Conservation (phyloP, 768 basidiomycete genomes). For the Hericium alpestre region DNA sequence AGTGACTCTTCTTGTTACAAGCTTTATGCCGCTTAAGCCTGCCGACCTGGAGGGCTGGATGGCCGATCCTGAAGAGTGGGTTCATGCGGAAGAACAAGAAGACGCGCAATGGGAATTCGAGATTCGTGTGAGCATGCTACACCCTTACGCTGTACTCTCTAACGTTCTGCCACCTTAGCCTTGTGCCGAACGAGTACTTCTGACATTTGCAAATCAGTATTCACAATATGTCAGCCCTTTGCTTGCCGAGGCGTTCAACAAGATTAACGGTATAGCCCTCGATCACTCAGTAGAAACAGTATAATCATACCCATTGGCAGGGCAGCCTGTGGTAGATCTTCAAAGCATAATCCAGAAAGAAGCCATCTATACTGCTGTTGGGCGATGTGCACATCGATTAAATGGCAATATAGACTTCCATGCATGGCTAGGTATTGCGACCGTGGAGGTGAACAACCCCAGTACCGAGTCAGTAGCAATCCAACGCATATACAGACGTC, state of each 20-base stretch:
- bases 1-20: slow-evolving; percentile 65
- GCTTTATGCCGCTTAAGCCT: slow-evolving; percentile 77
- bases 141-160: not conserved
- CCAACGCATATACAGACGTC: not conserved
- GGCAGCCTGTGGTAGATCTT: slow-evolving; percentile 41
- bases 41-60: slow-evolving; percentile 77
- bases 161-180: slow-evolving; percentile 39
- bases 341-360: slow-evolving; percentile 66
- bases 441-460: slow-evolving; percentile 45
- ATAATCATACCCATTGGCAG: slow-evolving; percentile 14
- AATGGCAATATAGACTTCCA: slow-evolving; percentile 57
- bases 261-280: slow-evolving; percentile 44
- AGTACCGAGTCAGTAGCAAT: slow-evolving; percentile 42
- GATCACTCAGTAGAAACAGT: not conserved
- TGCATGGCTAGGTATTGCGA: slow-evolving; percentile 52
- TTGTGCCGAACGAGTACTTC: slow-evolving; percentile 86
- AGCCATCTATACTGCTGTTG: slow-evolving; percentile 80
- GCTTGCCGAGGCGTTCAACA: slow-evolving; percentile 47
- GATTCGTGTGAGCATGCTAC: slow-evolving; percentile 53
- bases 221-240: slow-evolving; percentile 58
- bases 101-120: slow-evolving; percentile 92
- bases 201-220: slow-evolving; percentile 67
- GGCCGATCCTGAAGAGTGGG: slow-evolving; percentile 90
- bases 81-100: slow-evolving; percentile 80
- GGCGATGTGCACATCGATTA: slow-evolving; percentile 63